Percentiles rank a stretch among this genome's conserved stretches.
phyloP scores from a whole-genome alignment of 257 asterid genomes.

The Nicotiana benthamiana region DNA sequence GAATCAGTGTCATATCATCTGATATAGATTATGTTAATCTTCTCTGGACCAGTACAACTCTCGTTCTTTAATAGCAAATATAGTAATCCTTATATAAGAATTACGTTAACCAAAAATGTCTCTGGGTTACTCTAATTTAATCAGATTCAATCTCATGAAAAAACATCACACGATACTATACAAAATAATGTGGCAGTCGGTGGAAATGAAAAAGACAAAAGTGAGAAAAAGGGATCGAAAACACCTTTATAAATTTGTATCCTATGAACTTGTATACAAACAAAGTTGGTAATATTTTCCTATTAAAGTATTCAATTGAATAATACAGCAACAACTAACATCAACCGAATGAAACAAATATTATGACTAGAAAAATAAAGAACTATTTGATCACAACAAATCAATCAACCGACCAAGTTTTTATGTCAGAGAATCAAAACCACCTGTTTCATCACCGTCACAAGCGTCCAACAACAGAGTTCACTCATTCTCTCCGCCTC shows the following conservation, averaged over 20 bases:
- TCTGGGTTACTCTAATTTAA: background rate
- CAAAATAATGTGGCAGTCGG: background rate
- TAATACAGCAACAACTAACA: background rate
- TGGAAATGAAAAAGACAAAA: background rate
- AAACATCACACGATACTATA: background rate
- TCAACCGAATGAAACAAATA: background rate
- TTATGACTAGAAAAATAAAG: background rate
- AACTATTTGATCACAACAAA: background rate
- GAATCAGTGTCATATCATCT: no score
- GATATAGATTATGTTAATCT: no score
- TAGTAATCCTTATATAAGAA: no score
- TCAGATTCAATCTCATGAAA: background rate
- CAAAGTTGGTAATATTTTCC: background rate
- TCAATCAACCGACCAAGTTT: background rate
- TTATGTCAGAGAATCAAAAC: background rate
- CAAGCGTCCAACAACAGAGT: background rate
- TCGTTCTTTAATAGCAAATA: no score
- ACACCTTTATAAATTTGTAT: background rate
- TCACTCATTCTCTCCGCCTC: background rate
- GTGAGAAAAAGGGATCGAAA: background rate
- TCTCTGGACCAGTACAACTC: no score
- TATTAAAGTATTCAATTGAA: background rate
- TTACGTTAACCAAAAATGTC: no score
- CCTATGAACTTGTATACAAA: background rate
- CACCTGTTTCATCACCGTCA: slow-evolving; percentile 4